A percentile compares a stretch with the other conserved stretches of the same genome.
Evolutionary conservation across 495 filamentous ascomycete species (phyloP).

Genomic region (Copromyces sp.): DNA sequence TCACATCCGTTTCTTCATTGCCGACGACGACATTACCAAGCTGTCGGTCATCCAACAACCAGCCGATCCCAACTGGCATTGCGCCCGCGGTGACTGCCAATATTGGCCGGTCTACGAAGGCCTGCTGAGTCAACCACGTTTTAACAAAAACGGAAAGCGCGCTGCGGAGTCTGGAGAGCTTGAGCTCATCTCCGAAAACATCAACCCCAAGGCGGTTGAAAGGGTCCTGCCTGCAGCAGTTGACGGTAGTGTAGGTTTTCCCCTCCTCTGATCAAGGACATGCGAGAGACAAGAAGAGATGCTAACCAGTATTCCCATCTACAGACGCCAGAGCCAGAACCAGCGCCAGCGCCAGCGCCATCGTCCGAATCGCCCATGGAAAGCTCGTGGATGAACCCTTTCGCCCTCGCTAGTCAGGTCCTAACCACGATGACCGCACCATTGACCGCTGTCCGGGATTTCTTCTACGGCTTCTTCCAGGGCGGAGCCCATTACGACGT

Average conservation of each 20-base stretch:
- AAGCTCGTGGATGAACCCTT: background rate
- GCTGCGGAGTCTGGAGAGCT: constrained; percentile 13
- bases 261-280: background rate
- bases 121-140: background rate
- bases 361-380: background rate
- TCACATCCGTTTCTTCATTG: constrained; percentile 22
- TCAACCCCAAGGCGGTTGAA: background rate
- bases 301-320: constrained; percentile 1
- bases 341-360: background rate
- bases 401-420: background rate
- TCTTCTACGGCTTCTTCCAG: background rate
- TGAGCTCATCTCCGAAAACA: constrained; percentile 15
- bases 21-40: constrained; percentile 1
- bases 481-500: constrained; percentile 1
- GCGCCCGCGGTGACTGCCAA: constrained; percentile 9
- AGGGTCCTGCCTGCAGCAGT: background rate
- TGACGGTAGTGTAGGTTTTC: background rate
- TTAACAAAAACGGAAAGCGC: constrained; percentile 17
- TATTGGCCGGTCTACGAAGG: constrained; percentile 3
- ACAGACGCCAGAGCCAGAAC: background rate
- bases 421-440: background rate
- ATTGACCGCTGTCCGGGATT: background rate
- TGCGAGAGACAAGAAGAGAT: constrained; percentile 11
- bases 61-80: constrained; percentile 15
- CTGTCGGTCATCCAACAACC: constrained; percentile 18